Percentiles rank a stretch among this genome's conserved stretches.
Evolutionary conservation across 257 asterid species (phyloP).

Genomic region (Catharanthus roseus): DNA sequence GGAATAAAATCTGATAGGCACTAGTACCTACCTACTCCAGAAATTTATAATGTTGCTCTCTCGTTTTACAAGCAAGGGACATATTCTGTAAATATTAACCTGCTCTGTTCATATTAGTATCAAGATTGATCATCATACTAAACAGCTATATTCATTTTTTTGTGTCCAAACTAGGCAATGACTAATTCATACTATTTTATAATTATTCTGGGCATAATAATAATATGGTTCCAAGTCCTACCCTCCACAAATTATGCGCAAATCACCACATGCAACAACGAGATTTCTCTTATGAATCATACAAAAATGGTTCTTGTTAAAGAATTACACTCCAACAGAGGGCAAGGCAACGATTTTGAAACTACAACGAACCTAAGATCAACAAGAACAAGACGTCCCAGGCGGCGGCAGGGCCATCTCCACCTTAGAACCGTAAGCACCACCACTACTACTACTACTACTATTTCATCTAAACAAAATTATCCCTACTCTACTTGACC

Average conservation of each 20-base stretch:
- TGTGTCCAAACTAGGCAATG: no score
- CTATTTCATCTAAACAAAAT: background rate
- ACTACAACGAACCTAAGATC: conserved; percentile 8
- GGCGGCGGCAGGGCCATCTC: conserved; percentile 19
- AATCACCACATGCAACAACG: background rate
- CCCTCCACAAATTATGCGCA: conserved; percentile 12
- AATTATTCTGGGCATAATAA: no score
- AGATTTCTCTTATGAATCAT: background rate
- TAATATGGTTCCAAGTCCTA: conserved; percentile 21
- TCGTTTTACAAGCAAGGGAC: conserved; percentile 28
- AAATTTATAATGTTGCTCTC: no score
- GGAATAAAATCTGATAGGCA: conserved; percentile 40
- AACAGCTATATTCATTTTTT: no score
- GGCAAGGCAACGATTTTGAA: conserved; percentile 4
- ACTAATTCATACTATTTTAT: no score
- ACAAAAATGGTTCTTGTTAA: background rate
- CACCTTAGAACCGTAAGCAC: conserved; percentile 32
- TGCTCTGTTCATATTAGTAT: background rate
- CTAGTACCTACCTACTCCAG: no score
- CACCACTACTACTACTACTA: no score
- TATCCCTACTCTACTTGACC: no score
- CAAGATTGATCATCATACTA: no score
- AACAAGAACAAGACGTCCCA: conserved; percentile 12
- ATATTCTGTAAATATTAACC: conserved; percentile 18
- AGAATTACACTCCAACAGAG: background rate